These are phyloP conservation scores for Nematocida homosporus DNA, from an alignment of 371 early-diverging fungal genomes.

Conservation along the genomic window DNA sequence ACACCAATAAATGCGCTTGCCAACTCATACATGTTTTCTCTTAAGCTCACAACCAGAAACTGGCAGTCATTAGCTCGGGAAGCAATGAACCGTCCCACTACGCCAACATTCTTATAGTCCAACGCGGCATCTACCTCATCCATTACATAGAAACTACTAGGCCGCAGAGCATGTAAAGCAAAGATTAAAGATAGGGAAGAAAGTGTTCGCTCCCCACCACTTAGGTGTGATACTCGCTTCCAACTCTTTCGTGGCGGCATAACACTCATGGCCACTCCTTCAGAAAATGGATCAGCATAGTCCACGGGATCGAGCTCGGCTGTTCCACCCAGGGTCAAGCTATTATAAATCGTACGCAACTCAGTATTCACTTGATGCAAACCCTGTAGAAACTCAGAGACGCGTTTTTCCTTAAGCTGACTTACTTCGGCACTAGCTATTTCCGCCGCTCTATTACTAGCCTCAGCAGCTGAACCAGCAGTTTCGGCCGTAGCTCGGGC, in stretches of 20 bases:
- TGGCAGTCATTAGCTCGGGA: constrained; percentile 93
- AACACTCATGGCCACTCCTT: constrained; percentile 93
- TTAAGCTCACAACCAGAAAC: constrained; percentile 92
- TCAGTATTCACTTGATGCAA: constrained; percentile 84
- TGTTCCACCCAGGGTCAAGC: constrained; percentile 86
- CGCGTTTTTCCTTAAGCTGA: constrained; percentile 74
- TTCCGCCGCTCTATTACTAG: constrained; percentile 18
- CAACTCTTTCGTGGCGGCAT: constrained; percentile 99
- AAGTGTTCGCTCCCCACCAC: constrained; percentile 98
- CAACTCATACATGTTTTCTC: constrained; percentile 99
- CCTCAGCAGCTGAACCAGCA: constrained; percentile 1
- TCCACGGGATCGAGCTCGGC: constrained; percentile 99
- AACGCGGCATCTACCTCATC: constrained; percentile 99
- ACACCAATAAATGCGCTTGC: constrained; percentile 94
- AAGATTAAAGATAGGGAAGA: constrained; percentile 94
- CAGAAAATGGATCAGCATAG: constrained; percentile 94
- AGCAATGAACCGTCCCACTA: constrained; percentile 95
- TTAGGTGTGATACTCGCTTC: constrained; percentile 95
- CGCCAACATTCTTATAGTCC: constrained; percentile 96
- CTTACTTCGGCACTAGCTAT: constrained; percentile 70
- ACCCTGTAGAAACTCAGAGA: constrained; percentile 89
- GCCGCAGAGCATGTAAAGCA: constrained; percentile 96
- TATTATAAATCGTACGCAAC: constrained; percentile 95
- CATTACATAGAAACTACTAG: constrained; percentile 98
- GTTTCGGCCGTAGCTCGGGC: no score